Evolutionary conservation across 352 stramenopile genomes (phyloP).

Genomic region (Plasmopara halstedii): DNA sequence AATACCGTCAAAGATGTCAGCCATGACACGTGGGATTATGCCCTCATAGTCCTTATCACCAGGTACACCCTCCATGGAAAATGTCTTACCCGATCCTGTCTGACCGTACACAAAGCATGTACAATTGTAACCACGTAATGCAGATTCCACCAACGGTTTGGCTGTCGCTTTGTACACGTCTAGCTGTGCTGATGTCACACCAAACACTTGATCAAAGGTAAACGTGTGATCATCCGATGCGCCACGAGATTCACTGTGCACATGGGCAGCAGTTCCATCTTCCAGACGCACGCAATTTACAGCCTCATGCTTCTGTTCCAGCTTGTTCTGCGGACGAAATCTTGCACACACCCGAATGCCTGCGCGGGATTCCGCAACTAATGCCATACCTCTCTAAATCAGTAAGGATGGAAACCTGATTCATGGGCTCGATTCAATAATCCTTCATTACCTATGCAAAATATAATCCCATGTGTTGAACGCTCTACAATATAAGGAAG

Average conservation of each 20-base stretch:
- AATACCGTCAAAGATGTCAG: conserved; percentile 62
- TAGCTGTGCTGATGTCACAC: conserved; percentile 37
- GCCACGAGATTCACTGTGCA: conserved; percentile 22
- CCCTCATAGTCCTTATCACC: conserved; percentile 55
- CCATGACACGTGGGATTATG: conserved; percentile 73
- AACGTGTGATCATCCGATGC: conserved; percentile 41
- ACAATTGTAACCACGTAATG: conserved; percentile 80
- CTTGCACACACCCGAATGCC: conserved; percentile 64
- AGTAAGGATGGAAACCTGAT: too few species aligned
- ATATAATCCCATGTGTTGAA: too few species aligned
- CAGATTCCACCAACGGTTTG: conserved; percentile 49
- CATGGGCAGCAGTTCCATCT: conserved; percentile 33
- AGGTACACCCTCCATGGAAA: conserved; percentile 84
- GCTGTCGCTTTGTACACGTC: conserved; percentile 62
- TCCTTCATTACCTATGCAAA: too few species aligned
- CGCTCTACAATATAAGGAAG: too few species aligned
- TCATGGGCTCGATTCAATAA: too few species aligned
- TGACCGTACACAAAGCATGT: conserved; percentile 92
- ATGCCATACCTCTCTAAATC: conserved; percentile 18
- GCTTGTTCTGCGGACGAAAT: conserved; percentile 72
- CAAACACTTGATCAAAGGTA: conserved; percentile 70
- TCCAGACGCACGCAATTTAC: conserved; percentile 52
- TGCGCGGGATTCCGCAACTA: conserved; percentile 18
- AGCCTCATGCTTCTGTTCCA: conserved; percentile 60
- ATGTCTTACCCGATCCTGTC: conserved; percentile 89